phyloP scores from a whole-genome alignment of 257 asterid species.

The Knoxia roxburghii region DNA sequence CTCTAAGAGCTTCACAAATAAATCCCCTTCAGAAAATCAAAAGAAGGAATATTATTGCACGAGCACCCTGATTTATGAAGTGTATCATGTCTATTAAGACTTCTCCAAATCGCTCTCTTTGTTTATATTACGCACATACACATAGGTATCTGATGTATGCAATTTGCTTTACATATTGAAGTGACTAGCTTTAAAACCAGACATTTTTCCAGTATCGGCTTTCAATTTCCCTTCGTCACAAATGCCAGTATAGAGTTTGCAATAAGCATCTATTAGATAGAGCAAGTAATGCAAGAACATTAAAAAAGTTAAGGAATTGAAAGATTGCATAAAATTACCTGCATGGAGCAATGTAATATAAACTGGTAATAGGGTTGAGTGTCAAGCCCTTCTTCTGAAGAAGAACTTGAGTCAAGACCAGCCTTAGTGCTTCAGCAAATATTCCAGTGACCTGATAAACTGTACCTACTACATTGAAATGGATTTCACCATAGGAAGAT shows the following conservation, averaged over 20 bases:
- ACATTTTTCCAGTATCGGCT: background rate
- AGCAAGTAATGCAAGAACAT: background rate
- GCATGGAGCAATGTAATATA: slow-evolving; percentile 99
- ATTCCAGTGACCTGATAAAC: slow-evolving; percentile 97
- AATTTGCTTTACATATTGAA: background rate
- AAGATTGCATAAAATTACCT: slow-evolving; percentile 50
- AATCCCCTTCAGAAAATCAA: background rate
- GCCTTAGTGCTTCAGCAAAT: slow-evolving; percentile 93
- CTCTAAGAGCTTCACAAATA: background rate
- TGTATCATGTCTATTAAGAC: background rate
- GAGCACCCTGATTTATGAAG: background rate
- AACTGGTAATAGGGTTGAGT: slow-evolving; percentile 90
- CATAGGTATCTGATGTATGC: background rate
- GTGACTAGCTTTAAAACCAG: background rate
- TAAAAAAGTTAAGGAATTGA: background rate
- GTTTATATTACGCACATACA: background rate
- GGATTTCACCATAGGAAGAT: slow-evolving; percentile 96
- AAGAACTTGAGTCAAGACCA: slow-evolving; percentile 95
- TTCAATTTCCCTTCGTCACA: background rate
- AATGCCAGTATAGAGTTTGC: background rate
- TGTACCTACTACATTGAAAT: slow-evolving; percentile 92
- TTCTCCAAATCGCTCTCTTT: background rate
- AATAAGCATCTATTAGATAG: slow-evolving; percentile 5
- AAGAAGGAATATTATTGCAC: background rate
- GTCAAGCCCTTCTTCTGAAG: slow-evolving; percentile 93